Evolutionary conservation across 2,329 filamentous ascomycete species (phyloP), one percentile per base, ranked within the genome.

Genomic region (Cytospora schulzeri): DNA sequence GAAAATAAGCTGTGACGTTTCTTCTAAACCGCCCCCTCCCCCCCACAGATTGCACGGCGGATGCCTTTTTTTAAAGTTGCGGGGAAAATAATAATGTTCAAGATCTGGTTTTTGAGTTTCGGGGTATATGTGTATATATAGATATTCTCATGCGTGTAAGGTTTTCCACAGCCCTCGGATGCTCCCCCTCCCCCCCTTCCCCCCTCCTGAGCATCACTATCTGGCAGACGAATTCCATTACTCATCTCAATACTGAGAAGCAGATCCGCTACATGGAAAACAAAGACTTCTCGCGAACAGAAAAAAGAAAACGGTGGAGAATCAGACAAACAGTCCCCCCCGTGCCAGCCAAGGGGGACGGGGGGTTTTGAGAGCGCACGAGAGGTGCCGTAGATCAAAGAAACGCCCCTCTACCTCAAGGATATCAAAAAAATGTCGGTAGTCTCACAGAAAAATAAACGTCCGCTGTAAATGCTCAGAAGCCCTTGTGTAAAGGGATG

Each of bases 401-500:
- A 50, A 53, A 55, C 28, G 59, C 26, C 59, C 41, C 59, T 55
- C 55, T 53, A 62, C 52, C 59, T 62, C 38, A n/a, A 53, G 59
- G 59, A 62, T 62, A 62, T 62, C 59, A 62, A 62, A 56, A 41
- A 62, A 33, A 35, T n/a, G n/a, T 48, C 19, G 45, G 45, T 48
- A 48, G 45, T 48, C 45, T 48, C 45, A 24, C 45, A 48, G 45
- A 24, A 48, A 33, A n/a, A n/a, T 50, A 35, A 60, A 26, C 60
- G 56, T 53, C 55, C 62, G 62, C 62, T 63, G 62, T 60, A 59
- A 59, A 63, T 63, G 55, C 62, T 41, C 61, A 63, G 62, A 45
- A 54, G 48, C 48, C 55, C 55, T 54, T 38, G 31, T 29, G 33
- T 35, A 17, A 24, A 59, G n/a, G 56, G 56, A 48, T 59, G n/a